Conservation (phyloP, 1,139 yeast genomes). For the Hyphopichia buzzinii region DNA sequence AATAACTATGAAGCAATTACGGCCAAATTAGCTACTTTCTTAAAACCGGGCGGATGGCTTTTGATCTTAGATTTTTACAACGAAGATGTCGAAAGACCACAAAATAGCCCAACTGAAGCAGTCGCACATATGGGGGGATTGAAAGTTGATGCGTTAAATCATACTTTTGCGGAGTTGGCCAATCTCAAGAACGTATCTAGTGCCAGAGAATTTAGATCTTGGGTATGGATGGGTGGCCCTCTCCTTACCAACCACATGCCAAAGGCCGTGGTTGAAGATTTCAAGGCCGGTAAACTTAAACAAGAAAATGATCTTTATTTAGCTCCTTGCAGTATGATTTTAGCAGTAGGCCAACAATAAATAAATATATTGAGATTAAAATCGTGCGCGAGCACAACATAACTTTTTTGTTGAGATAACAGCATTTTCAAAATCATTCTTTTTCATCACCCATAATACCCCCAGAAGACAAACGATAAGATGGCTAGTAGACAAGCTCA, state of each 20-base stretch:
- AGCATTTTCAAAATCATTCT: too few relatives aligned
- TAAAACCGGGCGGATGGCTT: constrained; percentile 33
- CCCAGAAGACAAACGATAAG: too few relatives aligned
- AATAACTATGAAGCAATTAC: constrained; percentile 30
- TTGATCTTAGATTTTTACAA: constrained; percentile 37
- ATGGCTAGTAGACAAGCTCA: constrained; percentile 53
- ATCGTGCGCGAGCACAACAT: too few relatives aligned
- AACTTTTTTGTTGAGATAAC: too few relatives aligned
- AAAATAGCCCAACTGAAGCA: not conserved
- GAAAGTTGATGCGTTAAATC: constrained; percentile 20
- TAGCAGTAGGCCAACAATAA: constrained; percentile 25
- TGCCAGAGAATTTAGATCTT: constrained; percentile 19
- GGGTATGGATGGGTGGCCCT: constrained; percentile 21
- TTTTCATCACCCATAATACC: too few relatives aligned
- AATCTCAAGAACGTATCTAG: constrained; percentile 23
- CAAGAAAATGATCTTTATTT: constrained; percentile 12
- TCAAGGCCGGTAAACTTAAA: constrained; percentile 15
- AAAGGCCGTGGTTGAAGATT: constrained; percentile 12
- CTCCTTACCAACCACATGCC: constrained; percentile 27
- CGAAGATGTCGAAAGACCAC: constrained; percentile 24
- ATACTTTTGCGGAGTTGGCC: constrained; percentile 20
- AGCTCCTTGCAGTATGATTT: constrained; percentile 20
- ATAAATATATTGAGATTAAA: too few relatives aligned
- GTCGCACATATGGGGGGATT: constrained; percentile 39
- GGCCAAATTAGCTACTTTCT: constrained; percentile 28